Evolutionary conservation across 1,284 basidiomycete species (phyloP), one percentile per base, ranked within the genome.

Genomic region (Phellopilus nigrolimitatus): DNA sequence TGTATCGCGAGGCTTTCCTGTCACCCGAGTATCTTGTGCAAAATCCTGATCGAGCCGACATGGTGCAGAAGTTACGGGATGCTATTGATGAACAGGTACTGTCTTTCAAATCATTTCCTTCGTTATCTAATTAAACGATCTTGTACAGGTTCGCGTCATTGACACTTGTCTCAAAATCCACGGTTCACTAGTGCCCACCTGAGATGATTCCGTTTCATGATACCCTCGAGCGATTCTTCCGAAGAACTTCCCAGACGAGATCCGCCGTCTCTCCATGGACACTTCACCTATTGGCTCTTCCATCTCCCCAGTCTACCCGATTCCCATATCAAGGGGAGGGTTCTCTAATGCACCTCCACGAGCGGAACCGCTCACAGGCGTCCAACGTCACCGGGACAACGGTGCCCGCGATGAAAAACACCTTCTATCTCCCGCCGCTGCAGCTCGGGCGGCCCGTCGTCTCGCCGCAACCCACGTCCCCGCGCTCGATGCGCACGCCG

Each of bases 161-260:
- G 86, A 91, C 56, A 80, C 78, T 42, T 94, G 91, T 63, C 75
- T 99, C 49, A 80, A 80, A 53, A 73, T 97, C 8, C 93, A 97
- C 64, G 82, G 82, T 1, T 76, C 82, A 49, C 70, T 97, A 42
- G n/a, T 95, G 92, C 63, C 82, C 90, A 0, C 78, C 80, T 21
- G 91, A 92, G 68, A 97, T 95, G 78, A 72, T 87, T 44, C 80
- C 85, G 2, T 97, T 98, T 77, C 94, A 98, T 64, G 84, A 88
- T 55, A 94, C 91, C 0, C 72, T 98, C 42, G 85, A 90, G 66
- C 84, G 81, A 61, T 86, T 97, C 68, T 97, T 94, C 74, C 78
- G 77, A 91, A 90, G 67, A 93, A 93, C 61, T 97, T 94, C 69
- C 70, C 82, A 0, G 91, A 93, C 21, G 95, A 98, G 67, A 89